These are phyloP conservation scores for Acer saccharum DNA, from an alignment of 345 rosid species.

Conservation along the genomic window DNA sequence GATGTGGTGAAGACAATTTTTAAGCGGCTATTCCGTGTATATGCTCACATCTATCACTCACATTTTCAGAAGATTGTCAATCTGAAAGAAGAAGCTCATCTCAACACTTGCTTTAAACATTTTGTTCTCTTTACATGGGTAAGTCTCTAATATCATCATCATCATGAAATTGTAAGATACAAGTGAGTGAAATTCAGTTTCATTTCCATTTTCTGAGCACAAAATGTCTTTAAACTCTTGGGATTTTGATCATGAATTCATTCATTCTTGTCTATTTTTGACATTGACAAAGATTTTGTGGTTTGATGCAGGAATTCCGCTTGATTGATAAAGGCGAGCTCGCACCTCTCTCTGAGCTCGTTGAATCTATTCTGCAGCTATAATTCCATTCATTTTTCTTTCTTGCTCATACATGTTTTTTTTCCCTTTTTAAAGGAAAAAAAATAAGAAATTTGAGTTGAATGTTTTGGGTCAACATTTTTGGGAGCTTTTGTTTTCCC, in stretches of 20 bases:
- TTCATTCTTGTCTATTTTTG: neutral
- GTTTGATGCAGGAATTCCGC: slow-evolving; percentile 58
- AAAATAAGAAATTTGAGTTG: neutral
- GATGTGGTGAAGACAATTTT: slow-evolving; percentile 69
- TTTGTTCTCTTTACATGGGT: slow-evolving; percentile 70
- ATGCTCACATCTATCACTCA: slow-evolving; percentile 74
- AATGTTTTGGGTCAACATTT: slow-evolving; percentile 9
- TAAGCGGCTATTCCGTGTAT: slow-evolving; percentile 65
- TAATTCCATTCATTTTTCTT: slow-evolving; percentile 17
- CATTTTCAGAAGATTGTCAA: slow-evolving; percentile 73
- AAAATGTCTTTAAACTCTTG: no score
- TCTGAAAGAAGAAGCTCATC: slow-evolving; percentile 76
- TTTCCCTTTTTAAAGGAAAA: no score
- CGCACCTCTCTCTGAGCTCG: slow-evolving; percentile 62
- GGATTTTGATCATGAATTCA: no score
- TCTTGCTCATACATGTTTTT: neutral
- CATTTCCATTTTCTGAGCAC: no score
- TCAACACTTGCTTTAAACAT: slow-evolving; percentile 77
- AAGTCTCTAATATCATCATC: slow-evolving; percentile 10
- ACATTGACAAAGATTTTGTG: neutral
- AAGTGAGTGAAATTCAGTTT: no score
- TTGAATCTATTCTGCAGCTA: slow-evolving; percentile 61
- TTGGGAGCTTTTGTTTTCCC: slow-evolving; percentile 15
- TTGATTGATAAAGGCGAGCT: slow-evolving; percentile 63
- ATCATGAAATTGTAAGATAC: no score